Conservation (phyloP, 352 stramenopile genomes). For the Phytophthora meadii region DNA sequence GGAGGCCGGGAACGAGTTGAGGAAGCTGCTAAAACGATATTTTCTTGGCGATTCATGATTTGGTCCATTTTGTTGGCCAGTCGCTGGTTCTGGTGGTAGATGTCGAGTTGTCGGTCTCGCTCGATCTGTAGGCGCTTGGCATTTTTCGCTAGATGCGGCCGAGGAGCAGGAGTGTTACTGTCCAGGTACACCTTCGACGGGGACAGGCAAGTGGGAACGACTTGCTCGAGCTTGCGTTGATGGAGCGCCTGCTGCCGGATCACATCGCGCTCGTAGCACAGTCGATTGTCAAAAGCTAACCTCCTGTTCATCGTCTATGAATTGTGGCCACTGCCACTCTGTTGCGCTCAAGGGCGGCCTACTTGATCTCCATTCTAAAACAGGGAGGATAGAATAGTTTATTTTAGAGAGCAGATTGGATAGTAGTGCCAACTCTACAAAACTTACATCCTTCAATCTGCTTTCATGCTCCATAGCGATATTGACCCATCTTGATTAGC, state of each 20-base stretch:
- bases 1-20: slow-evolving; percentile 19
- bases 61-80: slow-evolving; percentile 78
- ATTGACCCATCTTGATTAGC: slow-evolving; percentile 46
- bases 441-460: slow-evolving; percentile 3
- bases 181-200: slow-evolving; percentile 70
- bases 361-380: slow-evolving; percentile 27
- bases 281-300: slow-evolving; percentile 80
- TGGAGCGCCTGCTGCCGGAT: slow-evolving; percentile 65
- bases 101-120: slow-evolving; percentile 63
- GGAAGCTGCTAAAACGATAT: slow-evolving; percentile 52
- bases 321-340: not conserved
- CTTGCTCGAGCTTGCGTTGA: slow-evolving; percentile 67
- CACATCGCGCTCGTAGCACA: slow-evolving; percentile 86
- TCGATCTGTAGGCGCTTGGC: slow-evolving; percentile 70
- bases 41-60: slow-evolving; percentile 72
- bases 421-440: no score
- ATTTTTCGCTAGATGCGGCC: slow-evolving; percentile 58
- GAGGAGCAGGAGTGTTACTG: slow-evolving; percentile 52
- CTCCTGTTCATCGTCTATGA: slow-evolving; percentile 67
- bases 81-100: slow-evolving; percentile 75
- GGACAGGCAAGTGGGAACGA: slow-evolving; percentile 66
- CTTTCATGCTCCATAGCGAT: slow-evolving; percentile 47
- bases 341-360: not conserved
- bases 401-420: slow-evolving; percentile 22
- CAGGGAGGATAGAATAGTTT: slow-evolving; percentile 34